Evolutionary conservation across 805 yeast species (phyloP).

Genomic region (Ogataea pignaliae): DNA sequence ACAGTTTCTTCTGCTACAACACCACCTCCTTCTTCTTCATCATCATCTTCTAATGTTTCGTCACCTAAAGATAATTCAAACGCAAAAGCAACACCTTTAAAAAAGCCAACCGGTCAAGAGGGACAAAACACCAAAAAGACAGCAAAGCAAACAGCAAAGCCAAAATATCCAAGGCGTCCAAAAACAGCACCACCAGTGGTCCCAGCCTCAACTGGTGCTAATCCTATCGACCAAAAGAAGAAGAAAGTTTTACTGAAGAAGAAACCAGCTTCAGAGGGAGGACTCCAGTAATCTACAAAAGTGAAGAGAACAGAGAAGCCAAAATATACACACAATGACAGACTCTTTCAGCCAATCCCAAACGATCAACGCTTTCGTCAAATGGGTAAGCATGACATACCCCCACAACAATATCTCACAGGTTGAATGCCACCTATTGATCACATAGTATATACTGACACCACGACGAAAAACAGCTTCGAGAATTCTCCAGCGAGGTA

Average conservation of each 20-base stretch:
- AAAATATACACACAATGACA: no score
- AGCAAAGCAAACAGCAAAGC: neutral
- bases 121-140: neutral
- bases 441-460: no score
- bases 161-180: constrained; percentile 1
- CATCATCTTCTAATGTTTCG: no score
- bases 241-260: neutral
- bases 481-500: constrained; percentile 17
- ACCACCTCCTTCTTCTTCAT: neutral
- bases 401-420: no score
- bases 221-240: neutral
- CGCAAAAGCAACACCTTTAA: constrained; percentile 27
- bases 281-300: no score
- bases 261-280: neutral
- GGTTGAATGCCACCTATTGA: no score
- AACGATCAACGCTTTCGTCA: constrained; percentile 17
- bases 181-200: neutral
- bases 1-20: neutral
- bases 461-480: constrained; percentile 7
- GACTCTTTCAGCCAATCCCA: constrained; percentile 5
- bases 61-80: neutral
- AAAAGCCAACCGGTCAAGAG: constrained; percentile 25
- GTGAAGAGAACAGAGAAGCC: no score
- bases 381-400: constrained; percentile 17
- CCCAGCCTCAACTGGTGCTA: neutral